Conservation (phyloP, 805 yeast genomes). For the Candida boleticola region DNA sequence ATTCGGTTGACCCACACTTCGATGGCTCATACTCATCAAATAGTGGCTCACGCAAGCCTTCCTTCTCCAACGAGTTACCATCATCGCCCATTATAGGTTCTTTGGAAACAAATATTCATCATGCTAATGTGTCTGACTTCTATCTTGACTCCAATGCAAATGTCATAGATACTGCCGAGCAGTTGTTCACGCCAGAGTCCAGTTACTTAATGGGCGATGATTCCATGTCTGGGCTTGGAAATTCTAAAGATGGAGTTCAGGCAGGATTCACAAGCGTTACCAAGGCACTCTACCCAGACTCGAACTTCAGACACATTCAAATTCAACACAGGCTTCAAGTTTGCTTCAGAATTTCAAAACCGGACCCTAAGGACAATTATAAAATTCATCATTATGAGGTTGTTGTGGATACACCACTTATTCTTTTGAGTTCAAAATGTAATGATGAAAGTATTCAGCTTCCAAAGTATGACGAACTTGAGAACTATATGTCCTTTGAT, state of each 20-base stretch:
- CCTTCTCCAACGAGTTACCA: slow-evolving; percentile 16
- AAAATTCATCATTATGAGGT: slow-evolving; percentile 76
- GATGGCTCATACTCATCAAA: not conserved
- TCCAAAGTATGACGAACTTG: slow-evolving; percentile 28
- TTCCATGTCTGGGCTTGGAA: slow-evolving; percentile 8
- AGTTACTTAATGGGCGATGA: slow-evolving; percentile 31
- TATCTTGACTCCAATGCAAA: not conserved
- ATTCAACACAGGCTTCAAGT: slow-evolving; percentile 69
- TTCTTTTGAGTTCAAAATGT: slow-evolving; percentile 42
- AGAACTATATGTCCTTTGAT: not conserved
- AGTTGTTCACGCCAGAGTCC: slow-evolving; percentile 25
- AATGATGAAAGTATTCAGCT: slow-evolving; percentile 39
- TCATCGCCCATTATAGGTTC: slow-evolving; percentile 39
- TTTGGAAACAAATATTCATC: slow-evolving; percentile 38
- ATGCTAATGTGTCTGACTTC: slow-evolving; percentile 11
- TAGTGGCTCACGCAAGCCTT: too few species aligned
- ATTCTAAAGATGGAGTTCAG: slow-evolving; percentile 25
- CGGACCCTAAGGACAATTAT: slow-evolving; percentile 44
- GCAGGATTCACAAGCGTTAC: slow-evolving; percentile 34
- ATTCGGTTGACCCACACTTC: not conserved
- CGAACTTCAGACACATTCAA: slow-evolving; percentile 59
- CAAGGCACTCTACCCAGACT: slow-evolving; percentile 58
- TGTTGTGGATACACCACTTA: slow-evolving; percentile 73
- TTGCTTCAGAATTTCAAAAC: slow-evolving; percentile 64
- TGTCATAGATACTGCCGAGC: not conserved